Evolutionary conservation across 2,329 filamentous ascomycete species (phyloP).

Genomic region (Talaromyces sp.): DNA sequence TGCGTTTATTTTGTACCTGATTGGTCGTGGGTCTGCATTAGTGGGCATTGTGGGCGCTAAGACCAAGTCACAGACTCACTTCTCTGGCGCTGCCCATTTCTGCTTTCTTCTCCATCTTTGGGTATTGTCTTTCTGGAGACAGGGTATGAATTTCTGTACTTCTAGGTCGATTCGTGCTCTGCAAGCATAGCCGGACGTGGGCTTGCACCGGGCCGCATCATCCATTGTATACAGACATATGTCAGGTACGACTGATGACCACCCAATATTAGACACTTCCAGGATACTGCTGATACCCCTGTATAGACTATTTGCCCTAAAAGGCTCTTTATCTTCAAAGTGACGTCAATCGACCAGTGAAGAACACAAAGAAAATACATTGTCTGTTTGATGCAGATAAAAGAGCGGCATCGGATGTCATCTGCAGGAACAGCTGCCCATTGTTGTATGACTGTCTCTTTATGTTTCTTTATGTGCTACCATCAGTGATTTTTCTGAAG

Average conservation of each 20-base stretch:
- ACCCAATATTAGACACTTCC: not conserved
- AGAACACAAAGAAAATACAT: not conserved
- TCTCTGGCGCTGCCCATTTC: not conserved
- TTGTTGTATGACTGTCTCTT: not conserved
- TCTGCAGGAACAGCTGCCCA: not conserved
- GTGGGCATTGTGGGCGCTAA: no score
- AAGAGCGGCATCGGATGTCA: not conserved
- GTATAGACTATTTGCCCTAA: not conserved
- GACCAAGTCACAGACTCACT: not conserved
- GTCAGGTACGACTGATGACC: not conserved
- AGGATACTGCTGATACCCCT: not conserved
- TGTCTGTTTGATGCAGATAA: not conserved
- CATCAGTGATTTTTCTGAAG: not conserved
- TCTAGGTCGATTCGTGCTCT: not conserved
- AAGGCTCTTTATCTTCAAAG: not conserved
- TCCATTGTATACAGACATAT: not conserved
- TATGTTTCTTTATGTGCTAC: not conserved
- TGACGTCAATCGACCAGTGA: not conserved
- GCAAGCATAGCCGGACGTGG: not conserved
- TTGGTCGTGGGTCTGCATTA: no score
- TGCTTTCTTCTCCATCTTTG: not conserved
- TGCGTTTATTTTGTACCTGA: no score
- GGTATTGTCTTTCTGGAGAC: not conserved
- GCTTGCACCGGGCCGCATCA: not conserved
- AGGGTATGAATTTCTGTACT: not conserved